Conservation (phyloP, 1,284 basidiomycete species). For the Naganishia sp. region DNA sequence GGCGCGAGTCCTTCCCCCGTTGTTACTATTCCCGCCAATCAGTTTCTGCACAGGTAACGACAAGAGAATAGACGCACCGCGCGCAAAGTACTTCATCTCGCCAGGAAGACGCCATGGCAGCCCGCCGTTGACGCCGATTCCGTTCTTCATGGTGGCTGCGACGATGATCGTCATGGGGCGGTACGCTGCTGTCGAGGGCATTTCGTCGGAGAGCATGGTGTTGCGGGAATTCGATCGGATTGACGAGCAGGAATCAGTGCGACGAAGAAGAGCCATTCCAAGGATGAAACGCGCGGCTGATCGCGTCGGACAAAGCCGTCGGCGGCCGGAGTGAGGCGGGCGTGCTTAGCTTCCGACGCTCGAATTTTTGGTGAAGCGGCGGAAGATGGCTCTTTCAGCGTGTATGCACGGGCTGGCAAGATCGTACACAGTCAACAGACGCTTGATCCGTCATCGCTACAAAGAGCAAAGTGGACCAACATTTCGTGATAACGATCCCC, state of each 20-base stretch:
- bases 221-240: too few species aligned
- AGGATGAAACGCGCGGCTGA: neutral
- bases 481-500: neutral
- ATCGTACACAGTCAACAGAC: neutral
- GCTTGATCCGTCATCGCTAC: neutral
- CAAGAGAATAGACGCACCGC: slow-evolving; percentile 50
- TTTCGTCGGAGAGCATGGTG: too few species aligned
- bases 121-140: slow-evolving; percentile 73
- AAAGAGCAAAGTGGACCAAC: neutral
- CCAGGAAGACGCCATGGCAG: slow-evolving; percentile 88
- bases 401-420: neutral
- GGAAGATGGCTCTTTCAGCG: neutral
- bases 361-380: neutral
- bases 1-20: slow-evolving; percentile 38
- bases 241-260: neutral
- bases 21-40: slow-evolving; percentile 44
- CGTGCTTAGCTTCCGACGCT: neutral
- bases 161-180: slow-evolving; percentile 78
- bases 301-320: slow-evolving; percentile 5
- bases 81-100: slow-evolving; percentile 93
- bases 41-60: neutral
- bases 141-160: slow-evolving; percentile 82
- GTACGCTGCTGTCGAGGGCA: neutral
- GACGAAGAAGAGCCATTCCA: neutral
- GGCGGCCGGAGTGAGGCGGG: neutral